A percentile compares a stretch with the other conserved stretches of the same genome.
Conservation (phyloP, 257 asterid species). For the Solanum rostratum region DNA sequence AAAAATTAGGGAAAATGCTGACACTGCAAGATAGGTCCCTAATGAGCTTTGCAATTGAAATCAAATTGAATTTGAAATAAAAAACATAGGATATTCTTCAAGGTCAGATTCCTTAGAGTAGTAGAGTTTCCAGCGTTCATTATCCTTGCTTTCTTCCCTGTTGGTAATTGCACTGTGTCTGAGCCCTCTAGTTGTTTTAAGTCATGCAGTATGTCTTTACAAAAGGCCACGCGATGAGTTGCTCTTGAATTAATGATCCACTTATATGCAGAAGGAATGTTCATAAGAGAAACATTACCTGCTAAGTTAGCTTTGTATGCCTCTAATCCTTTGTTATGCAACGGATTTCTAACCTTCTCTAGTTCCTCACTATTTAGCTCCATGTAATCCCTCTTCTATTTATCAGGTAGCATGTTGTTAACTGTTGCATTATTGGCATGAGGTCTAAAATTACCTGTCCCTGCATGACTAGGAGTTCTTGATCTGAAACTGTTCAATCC, state of each 20-base stretch:
- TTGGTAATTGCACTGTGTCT: not conserved
- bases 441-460: not conserved
- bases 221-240: not conserved
- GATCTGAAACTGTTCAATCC: not conserved
- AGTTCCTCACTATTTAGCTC: not conserved
- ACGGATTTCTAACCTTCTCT: not conserved
- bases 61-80: too few relatives aligned
- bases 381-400: not conserved
- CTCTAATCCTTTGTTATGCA: not conserved
- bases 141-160: not conserved
- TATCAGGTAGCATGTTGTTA: not conserved
- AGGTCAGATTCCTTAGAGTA: not conserved
- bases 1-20: too few relatives aligned
- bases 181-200: not conserved
- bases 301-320: not conserved
- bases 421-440: not conserved
- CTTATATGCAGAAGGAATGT: not conserved
- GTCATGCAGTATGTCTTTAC: not conserved
- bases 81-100: too few relatives aligned
- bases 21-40: not conserved
- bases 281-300: too few relatives aligned
- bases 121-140: not conserved
- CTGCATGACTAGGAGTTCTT: not conserved
- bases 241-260: not conserved
- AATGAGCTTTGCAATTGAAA: not conserved